phyloP scores from a whole-genome alignment of 176 grass and related monocot genomes.

The Paspalum notatum region DNA sequence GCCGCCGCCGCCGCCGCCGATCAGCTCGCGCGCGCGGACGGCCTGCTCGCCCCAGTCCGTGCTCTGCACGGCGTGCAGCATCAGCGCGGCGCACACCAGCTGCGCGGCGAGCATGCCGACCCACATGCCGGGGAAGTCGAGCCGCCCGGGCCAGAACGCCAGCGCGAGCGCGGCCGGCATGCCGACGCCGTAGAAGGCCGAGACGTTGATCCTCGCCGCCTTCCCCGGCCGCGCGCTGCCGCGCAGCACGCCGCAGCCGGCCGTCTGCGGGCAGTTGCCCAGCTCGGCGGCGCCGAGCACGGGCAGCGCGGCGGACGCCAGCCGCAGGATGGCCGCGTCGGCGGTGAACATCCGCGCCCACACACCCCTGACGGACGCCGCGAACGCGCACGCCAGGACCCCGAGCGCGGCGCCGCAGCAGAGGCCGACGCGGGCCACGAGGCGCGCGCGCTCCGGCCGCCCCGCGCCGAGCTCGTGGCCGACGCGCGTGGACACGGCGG shows the following conservation, averaged over 20 bases:
- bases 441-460: constrained; percentile 57
- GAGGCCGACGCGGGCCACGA: constrained; percentile 56
- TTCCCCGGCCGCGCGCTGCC: constrained; percentile 62
- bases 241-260: constrained; percentile 80
- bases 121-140: constrained; percentile 83
- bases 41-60: constrained; percentile 69
- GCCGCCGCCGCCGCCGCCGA: not conserved
- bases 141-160: constrained; percentile 58
- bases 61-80: constrained; percentile 55
- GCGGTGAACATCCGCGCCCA: constrained; percentile 80
- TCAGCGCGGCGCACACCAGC: constrained; percentile 67
- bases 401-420: constrained; percentile 55
- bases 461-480: constrained; percentile 81
- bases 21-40: constrained; percentile 53
- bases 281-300: constrained; percentile 83
- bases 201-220: constrained; percentile 68
- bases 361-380: constrained; percentile 52
- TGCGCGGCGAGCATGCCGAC: constrained; percentile 81
- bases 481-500: constrained; percentile 84
- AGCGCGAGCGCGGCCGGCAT: constrained; percentile 77
- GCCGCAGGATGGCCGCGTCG: constrained; percentile 49
- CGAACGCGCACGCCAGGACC: constrained; percentile 53
- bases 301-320: constrained; percentile 66
- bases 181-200: constrained; percentile 74
- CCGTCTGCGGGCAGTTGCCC: constrained; percentile 90